phyloP scores from a whole-genome alignment of 352 stramenopile species.

The Phytophthora agathidicida region DNA sequence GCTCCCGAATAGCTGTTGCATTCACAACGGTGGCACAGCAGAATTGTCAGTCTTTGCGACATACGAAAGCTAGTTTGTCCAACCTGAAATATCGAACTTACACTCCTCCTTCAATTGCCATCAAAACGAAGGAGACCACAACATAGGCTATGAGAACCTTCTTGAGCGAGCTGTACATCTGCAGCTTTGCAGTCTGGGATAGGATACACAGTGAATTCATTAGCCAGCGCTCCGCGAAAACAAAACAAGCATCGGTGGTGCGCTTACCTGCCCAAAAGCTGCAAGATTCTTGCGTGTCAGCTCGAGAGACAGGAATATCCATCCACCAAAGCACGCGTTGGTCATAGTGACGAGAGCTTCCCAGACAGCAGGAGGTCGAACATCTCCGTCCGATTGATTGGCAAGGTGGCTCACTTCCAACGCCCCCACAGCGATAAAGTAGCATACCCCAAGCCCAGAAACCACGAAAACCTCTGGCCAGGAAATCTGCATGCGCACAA shows the following conservation, averaged over 20 bases:
- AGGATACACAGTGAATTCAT: neutral
- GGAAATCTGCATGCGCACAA: slow-evolving; percentile 76
- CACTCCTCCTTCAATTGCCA: slow-evolving; percentile 76
- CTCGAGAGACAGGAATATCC: slow-evolving; percentile 85
- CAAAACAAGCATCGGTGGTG: no score
- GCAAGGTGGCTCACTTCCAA: slow-evolving; percentile 82
- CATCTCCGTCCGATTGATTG: slow-evolving; percentile 77
- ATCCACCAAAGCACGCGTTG: slow-evolving; percentile 83
- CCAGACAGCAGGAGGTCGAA: slow-evolving; percentile 70
- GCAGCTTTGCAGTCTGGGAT: slow-evolving; percentile 67
- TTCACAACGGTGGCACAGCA: slow-evolving; percentile 3
- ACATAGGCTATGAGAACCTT: slow-evolving; percentile 69
- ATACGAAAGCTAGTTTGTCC: neutral
- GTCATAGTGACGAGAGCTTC: slow-evolving; percentile 79
- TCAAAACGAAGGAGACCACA: slow-evolving; percentile 74
- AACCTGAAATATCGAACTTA: no score
- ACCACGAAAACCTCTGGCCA: slow-evolving; percentile 80
- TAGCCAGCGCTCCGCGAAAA: no score
- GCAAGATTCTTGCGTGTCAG: slow-evolving; percentile 84
- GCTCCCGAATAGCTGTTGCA: slow-evolving; percentile 67
- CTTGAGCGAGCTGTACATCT: slow-evolving; percentile 74
- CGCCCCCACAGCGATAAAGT: slow-evolving; percentile 79
- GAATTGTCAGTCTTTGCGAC: no score
- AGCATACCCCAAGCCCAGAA: slow-evolving; percentile 76
- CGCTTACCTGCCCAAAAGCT: slow-evolving; percentile 76